phyloP scores from a whole-genome alignment of 139 green algal genomes.

The Chlamydomonas sp. region DNA sequence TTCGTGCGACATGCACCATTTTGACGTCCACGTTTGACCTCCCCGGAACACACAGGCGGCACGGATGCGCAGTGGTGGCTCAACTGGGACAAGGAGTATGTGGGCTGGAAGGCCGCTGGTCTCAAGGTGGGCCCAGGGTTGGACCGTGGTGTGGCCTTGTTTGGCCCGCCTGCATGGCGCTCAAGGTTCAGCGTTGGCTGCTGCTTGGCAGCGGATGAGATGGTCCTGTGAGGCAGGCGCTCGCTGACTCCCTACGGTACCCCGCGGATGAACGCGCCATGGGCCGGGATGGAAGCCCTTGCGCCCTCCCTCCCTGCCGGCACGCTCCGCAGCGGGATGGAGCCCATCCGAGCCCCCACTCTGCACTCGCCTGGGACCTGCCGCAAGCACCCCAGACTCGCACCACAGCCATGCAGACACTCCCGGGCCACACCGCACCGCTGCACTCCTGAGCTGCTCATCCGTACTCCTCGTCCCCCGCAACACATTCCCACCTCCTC shows the following conservation, averaged over 20 bases:
- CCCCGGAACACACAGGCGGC: not conserved
- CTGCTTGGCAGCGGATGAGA: too few relatives aligned
- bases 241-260: too few relatives aligned
- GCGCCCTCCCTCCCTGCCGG: too few relatives aligned
- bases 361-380: too few relatives aligned
- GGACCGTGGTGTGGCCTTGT: not conserved
- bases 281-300: too few relatives aligned
- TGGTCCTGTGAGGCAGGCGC: too few relatives aligned
- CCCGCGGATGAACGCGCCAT: too few relatives aligned
- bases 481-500: not conserved
- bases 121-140: conserved; percentile 6
- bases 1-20: too few relatives aligned
- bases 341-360: too few relatives aligned
- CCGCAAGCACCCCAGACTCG: not conserved
- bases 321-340: too few relatives aligned
- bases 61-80: conserved; percentile 48
- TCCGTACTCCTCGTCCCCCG: not conserved
- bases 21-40: not conserved
- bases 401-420: not conserved
- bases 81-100: conserved; percentile 38
- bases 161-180: too few relatives aligned
- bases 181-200: too few relatives aligned
- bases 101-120: conserved; percentile 21
- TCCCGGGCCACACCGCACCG: not conserved
- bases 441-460: not conserved